A percentile compares a stretch with the other conserved stretches of the same genome.
phyloP scores from a whole-genome alignment of 805 yeast species.

The Metschnikowia picachoensis region DNA sequence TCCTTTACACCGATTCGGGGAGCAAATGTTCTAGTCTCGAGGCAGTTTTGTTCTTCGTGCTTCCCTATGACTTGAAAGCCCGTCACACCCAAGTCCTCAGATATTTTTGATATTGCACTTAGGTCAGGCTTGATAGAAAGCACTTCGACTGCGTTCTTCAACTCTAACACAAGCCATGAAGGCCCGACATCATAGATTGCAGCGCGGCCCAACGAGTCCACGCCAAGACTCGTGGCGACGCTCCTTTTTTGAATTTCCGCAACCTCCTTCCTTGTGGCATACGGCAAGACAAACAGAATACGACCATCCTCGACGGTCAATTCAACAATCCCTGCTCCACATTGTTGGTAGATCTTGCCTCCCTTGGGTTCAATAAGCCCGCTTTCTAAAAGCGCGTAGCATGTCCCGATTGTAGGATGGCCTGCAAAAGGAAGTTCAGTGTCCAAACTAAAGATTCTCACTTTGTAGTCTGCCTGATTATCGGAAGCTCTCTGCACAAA shows the following conservation, averaged over 20 bases:
- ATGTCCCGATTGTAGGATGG: conserved; percentile 58
- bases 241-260: conserved; percentile 5
- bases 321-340: conserved; percentile 42
- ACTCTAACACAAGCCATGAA: conserved; percentile 38
- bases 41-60: conserved; percentile 13
- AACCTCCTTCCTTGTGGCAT: conserved; percentile 11
- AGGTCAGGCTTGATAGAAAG: conserved; percentile 30
- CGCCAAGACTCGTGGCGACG: conserved; percentile 10
- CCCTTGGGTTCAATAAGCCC: conserved; percentile 25
- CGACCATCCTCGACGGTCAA: conserved; percentile 21
- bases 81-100: conserved; percentile 16
- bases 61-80: conserved; percentile 42
- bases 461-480: conserved; percentile 41
- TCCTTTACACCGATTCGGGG: conserved; percentile 36
- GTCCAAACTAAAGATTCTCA: conserved; percentile 47
- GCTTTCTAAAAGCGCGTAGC: conserved; percentile 42
- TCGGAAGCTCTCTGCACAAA: conserved; percentile 43
- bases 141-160: conserved; percentile 30
- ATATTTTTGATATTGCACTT: conserved; percentile 18
- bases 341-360: conserved; percentile 39
- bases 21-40: conserved; percentile 43
- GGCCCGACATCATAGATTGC: conserved; percentile 43
- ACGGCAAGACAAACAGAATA: conserved; percentile 29
- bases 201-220: conserved; percentile 19
- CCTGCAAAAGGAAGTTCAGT: conserved; percentile 60